Percentiles rank a stretch among this genome's conserved stretches.
Evolutionary conservation across 129 eudicot genomes (phyloP).

Genomic region (Flaveria brownii): DNA sequence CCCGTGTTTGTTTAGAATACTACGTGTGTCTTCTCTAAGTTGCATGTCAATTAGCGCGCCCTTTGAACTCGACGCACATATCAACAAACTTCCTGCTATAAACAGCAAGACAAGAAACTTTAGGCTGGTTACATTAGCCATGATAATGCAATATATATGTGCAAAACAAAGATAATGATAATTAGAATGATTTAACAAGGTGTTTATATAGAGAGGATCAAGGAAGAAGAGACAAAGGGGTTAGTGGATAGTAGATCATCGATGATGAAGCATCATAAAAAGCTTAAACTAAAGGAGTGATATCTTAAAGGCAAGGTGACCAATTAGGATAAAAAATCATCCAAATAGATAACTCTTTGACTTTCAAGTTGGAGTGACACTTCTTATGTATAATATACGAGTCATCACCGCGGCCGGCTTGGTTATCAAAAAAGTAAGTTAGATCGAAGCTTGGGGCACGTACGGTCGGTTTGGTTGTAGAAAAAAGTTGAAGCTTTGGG

Average conservation of each 20-base stretch:
- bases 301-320: constrained; percentile 16
- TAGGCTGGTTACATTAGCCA: constrained; percentile 29
- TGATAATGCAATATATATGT: neutral
- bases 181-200: neutral
- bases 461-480: no score
- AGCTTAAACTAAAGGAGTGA: constrained; percentile 4
- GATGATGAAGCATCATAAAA: constrained; percentile 37
- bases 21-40: constrained; percentile 31
- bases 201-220: constrained; percentile 27
- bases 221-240: constrained; percentile 25
- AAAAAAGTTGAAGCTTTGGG: no score
- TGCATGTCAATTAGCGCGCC: constrained; percentile 8
- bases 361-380: constrained; percentile 10
- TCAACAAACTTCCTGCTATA: constrained; percentile 25
- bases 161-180: neutral
- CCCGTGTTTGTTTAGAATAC: constrained; percentile 34
- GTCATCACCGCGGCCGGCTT: no score
- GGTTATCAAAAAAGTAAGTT: no score
- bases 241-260: constrained; percentile 40
- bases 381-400: constrained; percentile 15
- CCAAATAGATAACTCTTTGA: constrained; percentile 32
- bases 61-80: constrained; percentile 25
- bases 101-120: constrained; percentile 16
- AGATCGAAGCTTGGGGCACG: no score
- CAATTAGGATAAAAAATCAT: constrained; percentile 11